These are phyloP conservation scores for Monosporascus sp. DNA, from an alignment of 2,329 filamentous ascomycete species.

Conservation along the genomic window DNA sequence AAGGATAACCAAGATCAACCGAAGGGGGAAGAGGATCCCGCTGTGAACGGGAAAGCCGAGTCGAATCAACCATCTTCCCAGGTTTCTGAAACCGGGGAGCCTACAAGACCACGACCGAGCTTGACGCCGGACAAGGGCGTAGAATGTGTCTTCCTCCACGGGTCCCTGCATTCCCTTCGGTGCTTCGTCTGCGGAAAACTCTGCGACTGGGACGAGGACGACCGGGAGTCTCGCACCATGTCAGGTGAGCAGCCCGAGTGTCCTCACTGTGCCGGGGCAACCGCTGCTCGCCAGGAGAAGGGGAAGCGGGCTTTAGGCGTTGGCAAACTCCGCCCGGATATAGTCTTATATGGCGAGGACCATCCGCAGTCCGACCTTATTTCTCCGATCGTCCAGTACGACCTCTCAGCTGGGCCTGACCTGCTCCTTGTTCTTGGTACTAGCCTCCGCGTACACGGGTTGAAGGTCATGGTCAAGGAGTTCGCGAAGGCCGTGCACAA, in stretches of 20 bases:
- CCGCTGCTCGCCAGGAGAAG: slow-evolving; percentile 55
- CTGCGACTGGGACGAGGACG: slow-evolving; percentile 54
- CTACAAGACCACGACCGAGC: slow-evolving; percentile 11
- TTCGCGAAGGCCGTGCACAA: slow-evolving; percentile 68
- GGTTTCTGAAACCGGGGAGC: slow-evolving; percentile 9
- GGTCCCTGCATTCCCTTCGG: slow-evolving; percentile 59
- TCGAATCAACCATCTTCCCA: slow-evolving; percentile 12
- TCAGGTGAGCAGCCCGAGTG: slow-evolving; percentile 63
- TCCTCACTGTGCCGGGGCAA: slow-evolving; percentile 58
- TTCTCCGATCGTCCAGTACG: slow-evolving; percentile 62
- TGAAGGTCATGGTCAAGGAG: slow-evolving; percentile 65
- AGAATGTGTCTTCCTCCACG: slow-evolving; percentile 66
- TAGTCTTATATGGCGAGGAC: slow-evolving; percentile 70
- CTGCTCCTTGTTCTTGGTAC: slow-evolving; percentile 66
- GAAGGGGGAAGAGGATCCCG: slow-evolving; percentile 10
- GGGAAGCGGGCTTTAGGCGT: slow-evolving; percentile 64
- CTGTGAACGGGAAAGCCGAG: slow-evolving; percentile 8
- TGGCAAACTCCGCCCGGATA: slow-evolving; percentile 64
- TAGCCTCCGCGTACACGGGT: slow-evolving; percentile 63
- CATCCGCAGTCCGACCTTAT: slow-evolving; percentile 65
- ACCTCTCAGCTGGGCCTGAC: slow-evolving; percentile 59
- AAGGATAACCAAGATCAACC: slow-evolving; percentile 22
- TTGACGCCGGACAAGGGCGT: slow-evolving; percentile 39
- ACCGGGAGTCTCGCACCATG: slow-evolving; percentile 51
- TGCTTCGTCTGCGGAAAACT: slow-evolving; percentile 58